Evolutionary conservation across 2,329 filamentous ascomycete genomes (phyloP), one percentile per base, ranked within the genome.

Genomic region (Diaporthe sp.): DNA sequence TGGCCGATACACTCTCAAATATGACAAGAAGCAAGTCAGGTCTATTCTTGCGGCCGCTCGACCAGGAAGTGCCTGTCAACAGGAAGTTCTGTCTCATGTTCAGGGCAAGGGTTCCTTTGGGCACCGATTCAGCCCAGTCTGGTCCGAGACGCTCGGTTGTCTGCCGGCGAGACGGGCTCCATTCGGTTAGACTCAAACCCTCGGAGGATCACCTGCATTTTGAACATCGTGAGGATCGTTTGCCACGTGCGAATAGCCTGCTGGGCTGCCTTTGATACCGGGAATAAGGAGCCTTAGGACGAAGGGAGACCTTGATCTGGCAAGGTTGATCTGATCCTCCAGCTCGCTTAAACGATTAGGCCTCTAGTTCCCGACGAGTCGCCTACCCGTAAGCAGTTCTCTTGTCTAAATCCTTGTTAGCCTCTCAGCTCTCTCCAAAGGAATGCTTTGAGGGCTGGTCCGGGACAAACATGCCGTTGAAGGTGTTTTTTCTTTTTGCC

Each of bases 61-160:
- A 30, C 63, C 13, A 68, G 63, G 63, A 68, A 53, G 9, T 13
- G 47, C 63, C 63, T 53, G 63, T 68, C 32, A 68, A 53, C 35
- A 22, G 6, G 13, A 9, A 12, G 2, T 27, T 10, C 44, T 68
- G 47, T 68, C 63, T 68, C 47, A 51, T 47, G n/a, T 25, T 32
- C 6, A 9, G n/a, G n/a, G n/a, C n/a, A n/a, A n/a, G n/a, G n/a
- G n/a, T n/a, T n/a, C n/a, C n/a, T 27, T 12, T 27, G 30, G n/a
- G 44, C n/a, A 27, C 12, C n/a, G 22, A 68, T 27, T 27, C 63
- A 53, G 63, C 47, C 63, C 63, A 37, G 22, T 15, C 27, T 35
- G 32, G 63, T 13, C 19, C 63, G 63, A 53, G 32, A 17, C 37
- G 47, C 42, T 53, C 47, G 44, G 47, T 17, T 68, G 17, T 35